These are phyloP conservation scores for Vigna unguiculata DNA, from an alignment of 306 rosid species.

Conservation along the genomic window DNA sequence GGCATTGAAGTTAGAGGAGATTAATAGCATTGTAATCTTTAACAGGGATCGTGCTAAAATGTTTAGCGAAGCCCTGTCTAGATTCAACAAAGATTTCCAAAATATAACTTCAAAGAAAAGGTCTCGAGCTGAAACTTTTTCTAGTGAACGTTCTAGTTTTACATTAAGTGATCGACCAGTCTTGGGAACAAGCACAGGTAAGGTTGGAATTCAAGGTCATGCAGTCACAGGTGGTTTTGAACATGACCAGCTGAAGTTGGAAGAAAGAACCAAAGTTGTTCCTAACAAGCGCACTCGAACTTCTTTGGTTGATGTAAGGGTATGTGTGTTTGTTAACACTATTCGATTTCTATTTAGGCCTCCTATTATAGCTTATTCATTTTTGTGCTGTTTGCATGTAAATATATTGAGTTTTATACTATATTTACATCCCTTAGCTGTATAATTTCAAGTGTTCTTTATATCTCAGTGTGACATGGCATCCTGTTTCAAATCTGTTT, in stretches of 20 bases:
- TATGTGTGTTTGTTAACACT: constrained; percentile 44
- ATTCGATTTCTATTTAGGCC: constrained; percentile 5
- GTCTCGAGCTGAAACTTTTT: constrained; percentile 72
- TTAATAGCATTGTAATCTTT: constrained; percentile 48
- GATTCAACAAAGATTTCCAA: constrained; percentile 79
- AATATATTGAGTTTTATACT: not conserved
- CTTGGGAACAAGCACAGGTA: constrained; percentile 65
- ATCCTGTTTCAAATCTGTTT: constrained; percentile 37
- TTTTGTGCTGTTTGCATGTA: constrained; percentile 31
- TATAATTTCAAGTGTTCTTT: constrained; percentile 6
- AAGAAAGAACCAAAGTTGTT: constrained; percentile 72
- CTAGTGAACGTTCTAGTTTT: constrained; percentile 67
- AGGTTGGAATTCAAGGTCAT: constrained; percentile 80
- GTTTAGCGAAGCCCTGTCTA: constrained; percentile 76
- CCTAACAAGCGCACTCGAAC: constrained; percentile 91
- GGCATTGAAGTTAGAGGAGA: constrained; percentile 42
- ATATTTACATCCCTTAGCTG: constrained; percentile 6
- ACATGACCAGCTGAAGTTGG: constrained; percentile 76
- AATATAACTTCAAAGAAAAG: constrained; percentile 84
- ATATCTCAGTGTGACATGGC: constrained; percentile 26
- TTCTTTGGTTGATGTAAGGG: constrained; percentile 87
- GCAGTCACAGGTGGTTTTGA: constrained; percentile 63
- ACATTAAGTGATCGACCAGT: constrained; percentile 66
- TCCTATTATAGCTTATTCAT: constrained; percentile 28
- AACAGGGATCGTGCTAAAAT: constrained; percentile 75